Conservation (phyloP, 1,284 basidiomycete genomes). For the Taiwanofungus camphoratus region DNA sequence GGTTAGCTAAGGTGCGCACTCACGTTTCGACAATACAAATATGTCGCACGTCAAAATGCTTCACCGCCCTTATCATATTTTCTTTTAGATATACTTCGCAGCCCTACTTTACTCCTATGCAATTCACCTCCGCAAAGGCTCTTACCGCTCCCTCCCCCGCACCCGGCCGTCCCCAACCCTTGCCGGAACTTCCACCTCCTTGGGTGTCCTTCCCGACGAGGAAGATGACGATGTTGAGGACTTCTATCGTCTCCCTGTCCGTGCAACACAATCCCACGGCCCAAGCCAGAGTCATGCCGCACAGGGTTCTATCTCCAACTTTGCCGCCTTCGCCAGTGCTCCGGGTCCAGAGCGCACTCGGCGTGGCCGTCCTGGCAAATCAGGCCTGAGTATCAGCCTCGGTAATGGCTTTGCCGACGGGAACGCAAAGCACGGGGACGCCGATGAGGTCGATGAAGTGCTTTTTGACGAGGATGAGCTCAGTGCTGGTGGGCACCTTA, state of each 20-base stretch:
- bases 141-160: conserved; percentile 80
- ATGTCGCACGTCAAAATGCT: no score
- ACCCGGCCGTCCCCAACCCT: conserved; percentile 35
- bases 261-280: conserved; percentile 23
- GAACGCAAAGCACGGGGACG: conserved; percentile 11
- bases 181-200: conserved; percentile 12
- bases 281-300: conserved; percentile 19
- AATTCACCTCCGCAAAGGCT: conserved; percentile 85
- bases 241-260: conserved; percentile 58
- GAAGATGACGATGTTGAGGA: conserved; percentile 51
- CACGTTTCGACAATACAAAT: no score
- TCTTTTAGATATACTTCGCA: conserved; percentile 83
- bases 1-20: conserved; percentile 86
- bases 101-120: conserved; percentile 92
- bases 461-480: conserved; percentile 54
- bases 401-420: conserved; percentile 16
- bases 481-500: conserved; percentile 5
- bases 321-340: conserved; percentile 55
- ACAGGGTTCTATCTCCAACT: conserved; percentile 35
- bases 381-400: conserved; percentile 21
- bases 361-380: conserved; percentile 24
- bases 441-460: conserved; percentile 39
- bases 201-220: conserved; percentile 40
- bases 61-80: neutral
- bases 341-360: conserved; percentile 30